Percentiles rank a stretch among this genome's conserved stretches.
Conservation (phyloP, 306 rosid species). For the Sphenostylis stenocarpa region DNA sequence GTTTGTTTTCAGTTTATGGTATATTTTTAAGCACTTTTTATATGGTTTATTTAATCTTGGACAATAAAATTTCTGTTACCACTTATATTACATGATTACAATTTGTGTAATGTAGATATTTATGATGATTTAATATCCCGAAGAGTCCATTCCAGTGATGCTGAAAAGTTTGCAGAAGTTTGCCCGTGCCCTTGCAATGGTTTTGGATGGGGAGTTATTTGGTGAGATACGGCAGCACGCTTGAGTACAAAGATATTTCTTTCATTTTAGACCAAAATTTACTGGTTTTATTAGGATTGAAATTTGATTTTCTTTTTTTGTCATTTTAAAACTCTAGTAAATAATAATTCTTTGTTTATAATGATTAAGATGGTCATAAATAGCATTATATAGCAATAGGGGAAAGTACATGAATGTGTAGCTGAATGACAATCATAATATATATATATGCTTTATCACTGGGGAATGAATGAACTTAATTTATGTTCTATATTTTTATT, state of each 20-base stretch:
- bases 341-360: neutral
- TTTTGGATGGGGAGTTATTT: conserved; percentile 90
- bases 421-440: neutral
- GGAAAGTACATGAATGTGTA: neutral
- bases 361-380: conserved; percentile 1
- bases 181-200: conserved; percentile 98
- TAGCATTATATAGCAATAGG: neutral
- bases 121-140: conserved; percentile 93
- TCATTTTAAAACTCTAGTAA: neutral
- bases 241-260: conserved; percentile 5
- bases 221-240: conserved; percentile 51
- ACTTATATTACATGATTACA: conserved; percentile 3
- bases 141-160: conserved; percentile 93
- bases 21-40: conserved; percentile 32
- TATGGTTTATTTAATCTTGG: conserved; percentile 2
- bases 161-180: conserved; percentile 94
- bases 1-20: conserved; percentile 97
- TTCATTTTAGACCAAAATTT: neutral
- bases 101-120: conserved; percentile 54
- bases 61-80: conserved; percentile 8
- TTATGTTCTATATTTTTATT: neutral
- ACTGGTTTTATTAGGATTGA: conserved; percentile 10
- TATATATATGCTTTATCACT: neutral
- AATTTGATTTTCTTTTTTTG: neutral
- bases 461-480: neutral